Evolutionary conservation across 306 rosid genomes (phyloP), one percentile per base, ranked within the genome.

Genomic region (Quercus aquifolioides): DNA sequence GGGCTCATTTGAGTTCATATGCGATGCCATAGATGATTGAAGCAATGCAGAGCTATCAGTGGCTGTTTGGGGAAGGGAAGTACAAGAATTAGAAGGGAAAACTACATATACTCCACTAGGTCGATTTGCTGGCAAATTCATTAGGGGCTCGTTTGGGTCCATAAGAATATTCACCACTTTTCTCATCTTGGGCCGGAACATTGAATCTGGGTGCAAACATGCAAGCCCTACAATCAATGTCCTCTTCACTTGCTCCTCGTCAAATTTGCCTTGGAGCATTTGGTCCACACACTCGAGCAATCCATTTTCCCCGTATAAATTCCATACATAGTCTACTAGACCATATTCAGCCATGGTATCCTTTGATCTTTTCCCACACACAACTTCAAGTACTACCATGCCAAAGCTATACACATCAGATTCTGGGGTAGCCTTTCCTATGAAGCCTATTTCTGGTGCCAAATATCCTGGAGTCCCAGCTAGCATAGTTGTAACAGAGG

Each of bases 361-460:
- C 70, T 76, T 90, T 46, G 91, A 85, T 69, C 92, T 85, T 65
- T 78, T 88, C 28, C 90, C 94, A 38, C 94, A 88, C 41, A 83
- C 73, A n/a, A 90, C 83, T 85, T 90, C 92, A 30, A 90, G 86
- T 14, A 86, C 85, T 21, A 90, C 92, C 84, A 88, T 85, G 1
- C 94, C 94, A 55, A 86, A 88, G 75, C 92, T 88, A 62, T 85
- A 90, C 8, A 90, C 87, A 79, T 88, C 92, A 15, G 90, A 86
- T n/a, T 88, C 89, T 1, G 83, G 89, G 2, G 84, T 86, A 0
- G 92, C 92, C 41, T 85, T 90, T 1, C 89, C 88, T 0, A 86
- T 82, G 2, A 84, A 84, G 30, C 86, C 88, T 17, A 86, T 58
- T 73, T 90, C 94, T 0, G 92, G 94, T 19, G 94, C 92, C 71